Percentiles rank a stretch among this genome's conserved stretches.
Evolutionary conservation across 2,329 filamentous ascomycete species (phyloP).

Genomic region (Penicillium sp.): DNA sequence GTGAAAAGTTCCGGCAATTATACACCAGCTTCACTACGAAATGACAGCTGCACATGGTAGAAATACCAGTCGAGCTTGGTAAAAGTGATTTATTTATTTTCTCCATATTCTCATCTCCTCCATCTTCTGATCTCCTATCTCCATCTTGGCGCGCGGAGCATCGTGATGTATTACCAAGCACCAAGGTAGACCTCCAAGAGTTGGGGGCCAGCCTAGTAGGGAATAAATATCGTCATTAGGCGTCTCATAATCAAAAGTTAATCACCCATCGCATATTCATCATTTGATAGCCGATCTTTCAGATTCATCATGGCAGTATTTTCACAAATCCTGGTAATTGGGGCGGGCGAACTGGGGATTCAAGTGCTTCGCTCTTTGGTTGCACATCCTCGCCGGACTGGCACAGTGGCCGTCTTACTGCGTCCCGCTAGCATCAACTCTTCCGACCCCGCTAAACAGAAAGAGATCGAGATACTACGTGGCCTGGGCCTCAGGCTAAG

Average conservation of each 20-base stretch:
- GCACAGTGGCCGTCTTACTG: neutral
- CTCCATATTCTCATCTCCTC: too few species aligned
- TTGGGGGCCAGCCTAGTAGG: neutral
- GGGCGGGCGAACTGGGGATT: neutral
- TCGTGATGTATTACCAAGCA: slow-evolving; percentile 2
- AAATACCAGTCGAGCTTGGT: neutral
- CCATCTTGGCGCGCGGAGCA: neutral
- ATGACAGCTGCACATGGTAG: neutral
- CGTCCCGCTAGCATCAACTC: neutral
- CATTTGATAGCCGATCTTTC: neutral
- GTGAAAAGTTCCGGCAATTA: too few species aligned
- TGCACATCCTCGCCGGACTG: neutral
- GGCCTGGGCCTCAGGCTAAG: neutral
- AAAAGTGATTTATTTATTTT: neutral
- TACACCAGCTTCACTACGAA: too few species aligned
- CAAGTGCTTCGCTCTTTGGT: neutral
- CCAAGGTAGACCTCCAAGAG: neutral
- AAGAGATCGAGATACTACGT: neutral
- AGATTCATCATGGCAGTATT: neutral
- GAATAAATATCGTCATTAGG: neutral
- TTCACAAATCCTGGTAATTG: neutral
- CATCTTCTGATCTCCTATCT: neutral
- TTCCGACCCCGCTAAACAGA: neutral
- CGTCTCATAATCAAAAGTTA: neutral
- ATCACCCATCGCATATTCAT: neutral